Conservation (phyloP, 1,284 basidiomycete genomes). For the Trichosporon ovoides region DNA sequence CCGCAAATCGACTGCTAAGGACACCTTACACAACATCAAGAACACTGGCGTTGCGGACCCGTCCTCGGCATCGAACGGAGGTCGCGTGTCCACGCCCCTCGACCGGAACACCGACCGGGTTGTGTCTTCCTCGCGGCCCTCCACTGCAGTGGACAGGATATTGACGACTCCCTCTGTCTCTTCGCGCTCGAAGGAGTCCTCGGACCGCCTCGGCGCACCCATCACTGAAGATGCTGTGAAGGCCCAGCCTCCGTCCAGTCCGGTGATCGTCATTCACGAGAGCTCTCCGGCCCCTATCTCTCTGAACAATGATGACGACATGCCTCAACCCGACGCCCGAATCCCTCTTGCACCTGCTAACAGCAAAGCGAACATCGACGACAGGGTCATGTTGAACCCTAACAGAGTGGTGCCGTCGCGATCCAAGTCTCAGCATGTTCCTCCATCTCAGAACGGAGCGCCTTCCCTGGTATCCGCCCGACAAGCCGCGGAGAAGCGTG, state of each 20-base stretch:
- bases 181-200: background rate
- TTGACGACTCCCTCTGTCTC: background rate
- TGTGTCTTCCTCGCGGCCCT: background rate
- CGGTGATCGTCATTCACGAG: constrained; percentile 17
- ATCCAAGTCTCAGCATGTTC: constrained; percentile 14
- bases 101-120: background rate
- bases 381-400: constrained; percentile 20
- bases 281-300: constrained; percentile 23
- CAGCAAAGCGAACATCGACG: constrained; percentile 31
- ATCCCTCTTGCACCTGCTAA: constrained; percentile 11
- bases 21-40: constrained; percentile 33
- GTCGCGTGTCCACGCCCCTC: constrained; percentile 11
- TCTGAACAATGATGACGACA: constrained; percentile 14
- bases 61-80: constrained; percentile 4
- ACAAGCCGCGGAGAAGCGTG: background rate
- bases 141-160: background rate
- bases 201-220: too few species aligned
- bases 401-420: constrained; percentile 7
- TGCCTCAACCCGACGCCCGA: constrained; percentile 5
- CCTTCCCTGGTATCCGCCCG: constrained; percentile 4
- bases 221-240: background rate
- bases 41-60: constrained; percentile 26
- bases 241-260: background rate
- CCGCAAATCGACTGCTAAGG: constrained; percentile 52
- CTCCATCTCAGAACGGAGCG: background rate